phyloP scores from a whole-genome alignment of 352 stramenopile genomes.

The Pythium apleroticum region DNA sequence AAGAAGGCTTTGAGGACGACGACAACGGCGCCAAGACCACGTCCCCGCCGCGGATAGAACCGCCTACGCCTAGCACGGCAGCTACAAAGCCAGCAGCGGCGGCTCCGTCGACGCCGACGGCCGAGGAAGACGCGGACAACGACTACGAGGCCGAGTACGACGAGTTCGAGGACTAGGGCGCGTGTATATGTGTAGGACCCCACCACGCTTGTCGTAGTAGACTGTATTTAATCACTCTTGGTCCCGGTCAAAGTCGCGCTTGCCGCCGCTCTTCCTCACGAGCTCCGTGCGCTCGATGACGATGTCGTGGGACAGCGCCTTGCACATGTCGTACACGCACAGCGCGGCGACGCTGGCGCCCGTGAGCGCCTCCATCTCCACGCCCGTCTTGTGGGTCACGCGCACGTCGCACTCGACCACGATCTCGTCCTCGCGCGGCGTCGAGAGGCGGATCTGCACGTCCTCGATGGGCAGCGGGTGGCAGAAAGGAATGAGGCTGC shows the following conservation, averaged over 20 bases:
- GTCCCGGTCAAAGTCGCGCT: conserved; percentile 59
- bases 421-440: conserved; percentile 57
- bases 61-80: neutral
- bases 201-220: neutral
- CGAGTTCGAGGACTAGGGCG: conserved; percentile 49
- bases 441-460: conserved; percentile 84
- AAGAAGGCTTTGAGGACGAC: conserved; percentile 49
- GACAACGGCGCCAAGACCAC: conserved; percentile 35
- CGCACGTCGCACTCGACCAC: conserved; percentile 87
- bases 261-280: conserved; percentile 92
- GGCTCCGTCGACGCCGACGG: neutral
- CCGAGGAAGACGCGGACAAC: conserved; percentile 44
- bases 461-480: conserved; percentile 92
- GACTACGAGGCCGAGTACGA: conserved; percentile 61
- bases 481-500: conserved; percentile 92
- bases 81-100: neutral
- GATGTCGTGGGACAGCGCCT: conserved; percentile 95
- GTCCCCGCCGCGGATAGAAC: conserved; percentile 13
- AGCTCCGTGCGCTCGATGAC: conserved; percentile 91
- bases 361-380: conserved; percentile 96
- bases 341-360: conserved; percentile 93
- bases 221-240: conserved; percentile 24
- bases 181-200: conserved; percentile 12
- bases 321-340: conserved; percentile 99
- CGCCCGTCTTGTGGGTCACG: conserved; percentile 93